Conservation (phyloP, 225 moss, liverwort and hornwort genomes). For the Physcomitrellopsis africana region DNA sequence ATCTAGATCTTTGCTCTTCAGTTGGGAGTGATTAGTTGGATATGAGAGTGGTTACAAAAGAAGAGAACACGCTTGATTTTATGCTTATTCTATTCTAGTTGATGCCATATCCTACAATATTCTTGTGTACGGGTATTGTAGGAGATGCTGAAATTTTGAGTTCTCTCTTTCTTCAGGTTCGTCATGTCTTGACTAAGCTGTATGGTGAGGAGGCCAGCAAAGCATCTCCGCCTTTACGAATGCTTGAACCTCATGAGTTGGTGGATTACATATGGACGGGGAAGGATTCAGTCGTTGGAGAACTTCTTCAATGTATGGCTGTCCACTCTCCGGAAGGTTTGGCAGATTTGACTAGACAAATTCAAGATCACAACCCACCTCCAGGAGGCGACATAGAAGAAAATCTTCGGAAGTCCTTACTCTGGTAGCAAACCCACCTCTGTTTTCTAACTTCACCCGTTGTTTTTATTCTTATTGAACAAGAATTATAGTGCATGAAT, state of each 20-base stretch:
- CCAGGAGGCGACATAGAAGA: slow-evolving; percentile 61
- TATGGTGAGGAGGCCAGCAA: slow-evolving; percentile 59
- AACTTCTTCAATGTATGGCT: slow-evolving; percentile 86
- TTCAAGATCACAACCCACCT: slow-evolving; percentile 76
- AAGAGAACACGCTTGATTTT: slow-evolving; percentile 1
- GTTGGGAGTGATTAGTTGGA: slow-evolving; percentile 15
- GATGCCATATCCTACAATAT: slow-evolving; percentile 14
- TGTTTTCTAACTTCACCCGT: background rate
- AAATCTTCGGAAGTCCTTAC: slow-evolving; percentile 66
- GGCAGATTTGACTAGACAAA: slow-evolving; percentile 64
- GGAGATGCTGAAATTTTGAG: slow-evolving; percentile 11
- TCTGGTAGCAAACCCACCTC: slow-evolving; percentile 62
- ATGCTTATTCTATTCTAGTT: background rate
- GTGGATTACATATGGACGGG: slow-evolving; percentile 95
- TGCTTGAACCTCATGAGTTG: slow-evolving; percentile 78
- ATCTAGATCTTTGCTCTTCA: slow-evolving; percentile 9
- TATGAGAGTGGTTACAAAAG: slow-evolving; percentile 1
- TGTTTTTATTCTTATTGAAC: background rate
- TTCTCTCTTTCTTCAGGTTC: slow-evolving; percentile 46
- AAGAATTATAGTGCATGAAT: background rate
- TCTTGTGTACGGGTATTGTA: slow-evolving; percentile 9
- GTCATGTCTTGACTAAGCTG: slow-evolving; percentile 78
- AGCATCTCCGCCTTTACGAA: slow-evolving; percentile 88
- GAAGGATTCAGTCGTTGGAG: slow-evolving; percentile 80
- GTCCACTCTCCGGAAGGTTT: slow-evolving; percentile 75